Percentiles rank a stretch among this genome's conserved stretches.
Evolutionary conservation across 139 green algal species (phyloP).

Genomic region (Raphidocelis subcapitata): DNA sequence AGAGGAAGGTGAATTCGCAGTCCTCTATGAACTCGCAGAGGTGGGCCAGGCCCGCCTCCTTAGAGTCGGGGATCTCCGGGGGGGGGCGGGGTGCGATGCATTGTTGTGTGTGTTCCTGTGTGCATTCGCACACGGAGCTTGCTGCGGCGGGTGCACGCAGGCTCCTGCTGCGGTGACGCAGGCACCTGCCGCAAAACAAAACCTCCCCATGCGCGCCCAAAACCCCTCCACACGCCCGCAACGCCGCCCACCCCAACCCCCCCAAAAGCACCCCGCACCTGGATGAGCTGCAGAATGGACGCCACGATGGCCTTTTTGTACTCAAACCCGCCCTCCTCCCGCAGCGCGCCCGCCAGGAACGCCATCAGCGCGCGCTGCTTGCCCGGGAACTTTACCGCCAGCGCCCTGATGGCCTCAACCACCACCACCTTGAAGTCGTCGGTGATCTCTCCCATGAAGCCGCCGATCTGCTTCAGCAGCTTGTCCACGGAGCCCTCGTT

Average conservation of each 20-base stretch:
- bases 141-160: no score
- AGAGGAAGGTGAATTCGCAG: conserved; percentile 99
- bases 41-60: conserved; percentile 93
- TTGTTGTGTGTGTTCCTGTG: neutral
- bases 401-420: conserved; percentile 90
- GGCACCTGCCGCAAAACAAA: no score
- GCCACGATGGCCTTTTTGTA: conserved; percentile 98
- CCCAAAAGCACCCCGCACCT: conserved; percentile 18
- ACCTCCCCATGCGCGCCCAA: neutral
- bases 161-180: no score
- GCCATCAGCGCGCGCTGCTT: conserved; percentile 97
- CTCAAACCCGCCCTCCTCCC: conserved; percentile 92
- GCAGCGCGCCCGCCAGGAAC: conserved; percentile 87
- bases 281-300: conserved; percentile 91
- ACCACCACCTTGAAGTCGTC: conserved; percentile 99
- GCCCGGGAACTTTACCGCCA: conserved; percentile 97
- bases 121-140: no score
- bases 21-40: conserved; percentile 99
- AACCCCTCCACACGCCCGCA: neutral
- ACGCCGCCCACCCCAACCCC: neutral
- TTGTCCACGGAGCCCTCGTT: conserved; percentile 95
- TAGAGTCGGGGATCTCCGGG: conserved; percentile 93
- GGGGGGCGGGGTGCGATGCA: neutral
- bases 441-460: conserved; percentile 97
- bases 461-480: conserved; percentile 98